Base-by-base conservation (phyloP, 2,329 filamentous ascomycete species). In the Hypomyces rosellus region DNA sequence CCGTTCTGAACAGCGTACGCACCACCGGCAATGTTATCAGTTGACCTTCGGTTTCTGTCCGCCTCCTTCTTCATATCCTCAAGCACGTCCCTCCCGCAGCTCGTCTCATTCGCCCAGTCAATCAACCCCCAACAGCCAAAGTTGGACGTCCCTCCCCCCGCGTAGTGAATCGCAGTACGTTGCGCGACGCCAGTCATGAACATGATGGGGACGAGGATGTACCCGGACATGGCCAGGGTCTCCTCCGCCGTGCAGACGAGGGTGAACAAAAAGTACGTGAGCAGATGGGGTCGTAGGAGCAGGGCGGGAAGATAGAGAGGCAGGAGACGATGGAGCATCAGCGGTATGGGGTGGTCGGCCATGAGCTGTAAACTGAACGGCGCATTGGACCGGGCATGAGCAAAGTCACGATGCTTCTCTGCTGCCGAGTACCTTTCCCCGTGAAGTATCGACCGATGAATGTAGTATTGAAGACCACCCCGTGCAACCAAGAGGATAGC, bases 391-490 rank as follows among this genome's bases (percentile, higher is more conserved):
- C 78, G 70, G 44, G 73, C 66, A 68, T 88, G 82, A 60, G 71
- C 70, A 61, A 73, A 75, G 48, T 59, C 46, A 44, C 61, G 53
- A 63, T 81, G 73, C 46, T 75, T 66, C 5, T 57, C 63, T 7
- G 52, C 25, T 20, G 72, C 70, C 20, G 78, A 52, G 3, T 59
- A 49, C 0, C 65, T 63, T 5, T 62, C 48, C 40, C 64, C 64
- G 68, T 95, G 89, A 8, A 96, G 76, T 22, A 85, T 52, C 61
- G 79, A 78, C 46, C 86, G 83, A 69, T 95, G 89, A 57, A 89
- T 75, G 59, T 82, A 77, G 65, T 95, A 96, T 51, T 83, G 80
- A 11, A 90, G 63, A 6, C 81, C 60, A 71, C 88, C 75, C 48
- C 77, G 72, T 12, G 66, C 64, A 22, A 68, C 57, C 51, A 76